These are phyloP conservation scores for Hypoxylon sp. DNA, from an alignment of 2,329 filamentous ascomycete species.

Conservation along the genomic window DNA sequence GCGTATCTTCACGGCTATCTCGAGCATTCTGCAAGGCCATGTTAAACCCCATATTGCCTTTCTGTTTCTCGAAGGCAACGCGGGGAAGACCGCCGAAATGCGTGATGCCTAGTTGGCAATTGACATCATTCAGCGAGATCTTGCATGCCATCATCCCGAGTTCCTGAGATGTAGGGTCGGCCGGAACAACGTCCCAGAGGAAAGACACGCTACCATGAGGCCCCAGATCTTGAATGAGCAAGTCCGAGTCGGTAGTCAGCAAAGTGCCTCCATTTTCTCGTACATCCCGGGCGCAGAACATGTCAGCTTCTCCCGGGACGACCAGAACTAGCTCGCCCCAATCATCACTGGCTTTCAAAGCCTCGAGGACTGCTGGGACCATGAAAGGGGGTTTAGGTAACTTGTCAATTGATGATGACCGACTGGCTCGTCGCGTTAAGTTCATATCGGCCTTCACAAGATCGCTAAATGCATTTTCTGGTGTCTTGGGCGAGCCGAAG, in stretches of 20 bases:
- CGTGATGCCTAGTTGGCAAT: slow-evolving; percentile 38
- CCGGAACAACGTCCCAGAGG: slow-evolving; percentile 69
- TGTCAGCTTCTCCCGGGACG: slow-evolving; percentile 87
- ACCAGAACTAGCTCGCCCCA: slow-evolving; percentile 63
- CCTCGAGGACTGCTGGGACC: slow-evolving; percentile 81
- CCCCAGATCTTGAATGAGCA: slow-evolving; percentile 80
- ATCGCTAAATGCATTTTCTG: slow-evolving; percentile 27
- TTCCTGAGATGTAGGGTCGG: slow-evolving; percentile 29
- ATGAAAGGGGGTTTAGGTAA: slow-evolving; percentile 72
- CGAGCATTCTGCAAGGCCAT: slow-evolving; percentile 44
- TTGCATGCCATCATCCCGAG: slow-evolving; percentile 46
- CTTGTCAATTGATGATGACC: slow-evolving; percentile 31
- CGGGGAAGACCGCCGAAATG: slow-evolving; percentile 49
- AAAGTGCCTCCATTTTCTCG: slow-evolving; percentile 66
- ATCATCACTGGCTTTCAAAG: slow-evolving; percentile 61
- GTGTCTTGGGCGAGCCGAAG: slow-evolving; percentile 44
- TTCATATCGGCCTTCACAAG: slow-evolving; percentile 35
- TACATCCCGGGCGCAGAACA: slow-evolving; percentile 77
- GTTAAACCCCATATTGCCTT: slow-evolving; percentile 26
- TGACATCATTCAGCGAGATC: slow-evolving; percentile 52
- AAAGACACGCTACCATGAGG: slow-evolving; percentile 72
- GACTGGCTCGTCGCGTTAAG: slow-evolving; percentile 15
- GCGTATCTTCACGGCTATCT: slow-evolving; percentile 47
- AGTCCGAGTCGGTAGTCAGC: slow-evolving; percentile 88
- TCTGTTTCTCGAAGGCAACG: slow-evolving; percentile 49